phyloP scores from a whole-genome alignment of 2,329 filamentous ascomycete genomes.

The Samsoniella hepiali region DNA sequence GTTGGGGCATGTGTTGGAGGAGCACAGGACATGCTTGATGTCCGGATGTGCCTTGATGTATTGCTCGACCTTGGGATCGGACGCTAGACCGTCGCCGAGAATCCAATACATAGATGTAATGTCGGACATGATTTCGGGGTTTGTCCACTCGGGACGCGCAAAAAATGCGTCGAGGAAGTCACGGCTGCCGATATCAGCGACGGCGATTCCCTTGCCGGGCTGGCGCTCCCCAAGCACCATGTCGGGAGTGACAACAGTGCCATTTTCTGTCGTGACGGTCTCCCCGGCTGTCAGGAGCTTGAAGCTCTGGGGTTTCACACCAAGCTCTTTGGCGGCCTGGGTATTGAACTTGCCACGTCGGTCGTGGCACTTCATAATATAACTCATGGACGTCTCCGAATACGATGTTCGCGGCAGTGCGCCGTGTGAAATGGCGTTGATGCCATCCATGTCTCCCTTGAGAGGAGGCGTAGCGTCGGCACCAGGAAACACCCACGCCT shows the following conservation, averaged over 20 bases:
- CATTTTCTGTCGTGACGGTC: conserved; percentile 61
- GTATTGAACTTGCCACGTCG: conserved; percentile 78
- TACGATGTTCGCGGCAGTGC: conserved; percentile 66
- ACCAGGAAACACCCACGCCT: conserved; percentile 29
- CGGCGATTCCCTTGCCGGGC: conserved; percentile 69
- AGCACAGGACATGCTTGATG: conserved; percentile 74
- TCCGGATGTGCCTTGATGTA: conserved; percentile 65
- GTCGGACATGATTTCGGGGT: conserved; percentile 60
- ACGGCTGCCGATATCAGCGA: conserved; percentile 72
- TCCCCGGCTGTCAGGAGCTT: conserved; percentile 59
- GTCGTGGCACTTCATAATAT: conserved; percentile 75
- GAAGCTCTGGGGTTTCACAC: conserved; percentile 59
- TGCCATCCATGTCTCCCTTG: conserved; percentile 15
- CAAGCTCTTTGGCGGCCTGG: conserved; percentile 59
- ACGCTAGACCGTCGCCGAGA: conserved; percentile 64
- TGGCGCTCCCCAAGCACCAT: conserved; percentile 74
- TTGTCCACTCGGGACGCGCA: conserved; percentile 68
- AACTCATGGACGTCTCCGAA: conserved; percentile 70
- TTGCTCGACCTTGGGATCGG: conserved; percentile 51
- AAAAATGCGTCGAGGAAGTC: conserved; percentile 70
- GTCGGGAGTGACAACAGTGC: conserved; percentile 71
- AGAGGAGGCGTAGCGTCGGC: conserved; percentile 2
- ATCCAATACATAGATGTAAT: conserved; percentile 77
- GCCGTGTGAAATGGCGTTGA: conserved; percentile 26
- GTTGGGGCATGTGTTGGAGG: conserved; percentile 71